Evolutionary conservation across 345 rosid genomes (phyloP), one percentile per base, ranked within the genome.

Genomic region (Salix viminalis): DNA sequence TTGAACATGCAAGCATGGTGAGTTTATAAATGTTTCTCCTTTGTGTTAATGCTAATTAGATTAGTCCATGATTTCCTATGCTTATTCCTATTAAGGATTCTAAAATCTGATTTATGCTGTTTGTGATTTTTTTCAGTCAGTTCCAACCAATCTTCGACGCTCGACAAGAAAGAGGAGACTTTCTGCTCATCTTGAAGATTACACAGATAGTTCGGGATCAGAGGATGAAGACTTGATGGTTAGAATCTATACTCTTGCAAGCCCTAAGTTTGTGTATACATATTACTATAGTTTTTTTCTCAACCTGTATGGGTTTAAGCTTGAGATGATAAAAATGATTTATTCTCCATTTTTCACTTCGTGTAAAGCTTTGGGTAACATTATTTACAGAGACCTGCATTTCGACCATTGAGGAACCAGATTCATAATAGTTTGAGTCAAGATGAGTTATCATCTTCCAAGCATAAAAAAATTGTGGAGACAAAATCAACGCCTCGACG

Each of bases 201-300:
- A 86, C 82, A 90, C 94, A 15, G 92, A 89, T 78, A 92, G 94
- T 87, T 96, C 98, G 52, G 99, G 98, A 77, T 90, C 92, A 77
- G 98, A 91, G 83, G 99, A 94, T 83, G 97, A 87, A 83, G 98
- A 91, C 79, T 75, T 94, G 82, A 96, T 92, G 99, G 99, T 94
- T 75, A 86, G 91, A 68, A 75, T 75, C 46, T 75, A 54, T 75
- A 78, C 78, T 76, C 41, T 62, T 7, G 68, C 74, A 60, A 67
- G 41, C 65, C 30, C 23, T 26, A 48, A 39, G 16, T 56, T 52
- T 60, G 65, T 62, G 60, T 58, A 12, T 30, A 32, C 24, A 42
- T 16, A 26, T 81, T 77, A 16, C 67, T 37, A 50, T 34, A 24
- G 12, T 79, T 32, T 41, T 41, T 77, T 44, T 71, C 21, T 28